These are phyloP conservation scores for Saccharomyces hybrid DNA, from an alignment of 1,139 yeast species.

Conservation along the genomic window DNA sequence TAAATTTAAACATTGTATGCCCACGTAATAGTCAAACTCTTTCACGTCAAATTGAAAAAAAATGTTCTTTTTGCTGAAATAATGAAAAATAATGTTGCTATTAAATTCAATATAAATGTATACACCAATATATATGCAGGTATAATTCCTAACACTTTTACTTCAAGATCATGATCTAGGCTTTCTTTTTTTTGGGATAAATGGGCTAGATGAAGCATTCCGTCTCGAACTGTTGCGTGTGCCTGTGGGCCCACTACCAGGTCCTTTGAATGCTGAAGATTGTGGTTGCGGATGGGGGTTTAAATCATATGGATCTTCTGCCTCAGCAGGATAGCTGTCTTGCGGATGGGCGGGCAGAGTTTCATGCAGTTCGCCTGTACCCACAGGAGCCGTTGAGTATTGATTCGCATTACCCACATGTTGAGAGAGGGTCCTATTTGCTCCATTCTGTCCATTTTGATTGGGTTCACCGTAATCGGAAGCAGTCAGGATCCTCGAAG, in stretches of 20 bases:
- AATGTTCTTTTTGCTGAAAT: background rate
- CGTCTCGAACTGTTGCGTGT: conserved; percentile 8
- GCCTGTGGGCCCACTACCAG: conserved; percentile 4
- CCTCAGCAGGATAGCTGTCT: background rate
- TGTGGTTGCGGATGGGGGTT: background rate
- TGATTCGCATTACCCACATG: background rate
- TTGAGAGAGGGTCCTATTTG: background rate
- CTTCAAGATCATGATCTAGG: conserved; percentile 1
- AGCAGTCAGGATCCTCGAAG: background rate
- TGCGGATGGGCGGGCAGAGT: background rate
- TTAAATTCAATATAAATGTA: background rate
- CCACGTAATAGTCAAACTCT: background rate
- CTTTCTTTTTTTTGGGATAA: conserved; percentile 17
- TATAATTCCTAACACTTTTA: conserved; percentile 1
- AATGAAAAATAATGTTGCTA: background rate
- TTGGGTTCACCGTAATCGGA: background rate
- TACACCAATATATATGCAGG: background rate
- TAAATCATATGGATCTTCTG: background rate
- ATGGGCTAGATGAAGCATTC: conserved; percentile 12
- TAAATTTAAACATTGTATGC: background rate
- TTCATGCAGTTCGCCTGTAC: background rate
- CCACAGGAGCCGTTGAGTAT: background rate
- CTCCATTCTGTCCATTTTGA: background rate
- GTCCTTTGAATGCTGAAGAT: background rate
- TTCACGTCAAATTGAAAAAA: background rate